Evolutionary conservation across 352 stramenopile genomes (phyloP).

Genomic region (Globisporangium cylindrosporum): DNA sequence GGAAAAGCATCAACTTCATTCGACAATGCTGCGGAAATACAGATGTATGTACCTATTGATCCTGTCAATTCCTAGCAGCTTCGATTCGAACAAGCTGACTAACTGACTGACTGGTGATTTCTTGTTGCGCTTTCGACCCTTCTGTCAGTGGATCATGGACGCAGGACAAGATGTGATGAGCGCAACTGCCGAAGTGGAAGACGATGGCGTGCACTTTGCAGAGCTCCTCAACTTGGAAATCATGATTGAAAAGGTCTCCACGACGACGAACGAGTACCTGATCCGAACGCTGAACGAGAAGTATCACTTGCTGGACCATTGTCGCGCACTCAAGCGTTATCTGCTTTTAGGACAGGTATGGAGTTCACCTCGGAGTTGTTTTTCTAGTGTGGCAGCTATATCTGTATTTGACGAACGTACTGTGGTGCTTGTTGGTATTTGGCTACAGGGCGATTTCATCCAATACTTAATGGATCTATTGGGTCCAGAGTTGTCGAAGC

Average conservation of each 20-base stretch:
- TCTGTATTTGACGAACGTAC: not conserved
- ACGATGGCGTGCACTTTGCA: constrained; percentile 64
- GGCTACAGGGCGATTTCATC: constrained; percentile 94
- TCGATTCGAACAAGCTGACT: not conserved
- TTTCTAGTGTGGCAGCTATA: too few relatives aligned
- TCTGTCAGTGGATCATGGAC: constrained; percentile 71
- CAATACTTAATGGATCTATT: constrained; percentile 95
- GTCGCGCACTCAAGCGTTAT: constrained; percentile 96
- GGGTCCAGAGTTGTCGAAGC: constrained; percentile 88
- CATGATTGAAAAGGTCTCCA: constrained; percentile 79
- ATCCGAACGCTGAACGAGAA: constrained; percentile 92
- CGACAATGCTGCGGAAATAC: constrained; percentile 92
- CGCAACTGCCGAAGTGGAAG: constrained; percentile 46
- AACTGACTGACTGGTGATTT: constrained; percentile 1
- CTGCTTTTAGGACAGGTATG: constrained; percentile 95
- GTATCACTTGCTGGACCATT: constrained; percentile 93
- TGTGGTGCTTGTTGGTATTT: not conserved
- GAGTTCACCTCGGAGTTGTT: not conserved
- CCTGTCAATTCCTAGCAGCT: not conserved
- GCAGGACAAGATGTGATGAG: constrained; percentile 36
- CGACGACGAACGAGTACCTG: constrained; percentile 85
- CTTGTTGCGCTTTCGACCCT: not conserved
- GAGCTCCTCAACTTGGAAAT: constrained; percentile 66
- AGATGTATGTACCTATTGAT: constrained; percentile 45
- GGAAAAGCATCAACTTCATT: constrained; percentile 99